Base-by-base conservation (phyloP, 257 asterid species). In the Capsicum pubescens region DNA sequence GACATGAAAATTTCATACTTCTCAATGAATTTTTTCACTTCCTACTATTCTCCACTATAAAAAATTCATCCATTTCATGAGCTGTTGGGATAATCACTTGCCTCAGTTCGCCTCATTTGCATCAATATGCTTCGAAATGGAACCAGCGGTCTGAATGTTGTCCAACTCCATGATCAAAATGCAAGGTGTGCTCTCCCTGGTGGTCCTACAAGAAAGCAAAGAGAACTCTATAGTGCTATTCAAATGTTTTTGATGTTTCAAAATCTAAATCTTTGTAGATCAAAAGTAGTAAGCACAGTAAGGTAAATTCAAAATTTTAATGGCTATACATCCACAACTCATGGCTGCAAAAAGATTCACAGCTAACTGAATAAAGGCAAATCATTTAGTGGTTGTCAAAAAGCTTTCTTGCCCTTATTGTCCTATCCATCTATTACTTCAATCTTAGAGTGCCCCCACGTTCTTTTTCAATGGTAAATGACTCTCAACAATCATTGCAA, bases 121-220 rank as follows among this genome's bases (percentile, higher is more conserved):
- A 50, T 78, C 6, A 16, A 17, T 36, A 59, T 52, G 79, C 86
- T 83, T 84, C 13, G 86, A 82, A 83, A 86, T 86, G 39, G 89
- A 88, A 48, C 85, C 85, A 39, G 88, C 85, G 79, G 87, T 78
- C 15, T 35, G 85, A 70, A 78, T 74, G 84, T 52, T 14, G 44
- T 79, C 88, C 10, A 87, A 67, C 64, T 80, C 86, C 68, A 82
- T 84, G 11, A 82, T 86, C 82, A 84, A 56, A 79, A 77, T 84
- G 87, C 89, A 83, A 83, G 87, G 88, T 16, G 88, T 82, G 87
- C 84, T 88, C 79, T 88, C 91, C 80, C 91, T 83, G 14, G 86
- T 83, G 66, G 68, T 83, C 88, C 89, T 88, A 76, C 11, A 48
- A 81, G 57, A 50, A 81, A 5, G 50, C 57, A 48, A 61, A 5